phyloP scores from a whole-genome alignment of 2,329 filamentous ascomycete genomes.

The Aureobasidium leucospermi region DNA sequence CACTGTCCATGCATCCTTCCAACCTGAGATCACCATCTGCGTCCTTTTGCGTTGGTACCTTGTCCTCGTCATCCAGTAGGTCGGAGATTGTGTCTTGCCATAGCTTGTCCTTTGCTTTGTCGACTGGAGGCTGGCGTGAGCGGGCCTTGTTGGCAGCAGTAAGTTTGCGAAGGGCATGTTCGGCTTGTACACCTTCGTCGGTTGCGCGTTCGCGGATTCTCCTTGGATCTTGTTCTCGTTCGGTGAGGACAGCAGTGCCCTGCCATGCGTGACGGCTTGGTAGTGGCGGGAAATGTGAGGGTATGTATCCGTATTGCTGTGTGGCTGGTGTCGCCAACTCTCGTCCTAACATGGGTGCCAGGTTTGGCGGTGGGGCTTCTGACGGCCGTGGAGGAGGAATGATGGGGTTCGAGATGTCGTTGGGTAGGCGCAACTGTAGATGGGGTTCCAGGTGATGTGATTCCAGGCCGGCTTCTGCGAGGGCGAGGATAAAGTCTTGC shows the following conservation, averaged over 20 bases:
- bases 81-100: conserved; percentile 51
- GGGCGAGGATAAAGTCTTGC: conserved; percentile 50
- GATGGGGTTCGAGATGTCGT: conserved; percentile 28
- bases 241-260: conserved; percentile 50
- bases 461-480: conserved; percentile 28
- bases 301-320: conserved; percentile 46
- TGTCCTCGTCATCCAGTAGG: conserved; percentile 31
- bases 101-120: conserved; percentile 38
- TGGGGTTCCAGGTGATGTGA: conserved; percentile 30
- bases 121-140: background rate
- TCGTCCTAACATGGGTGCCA: conserved; percentile 45
- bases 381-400: conserved; percentile 35
- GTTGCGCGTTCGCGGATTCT: conserved; percentile 56
- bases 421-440: conserved; percentile 31
- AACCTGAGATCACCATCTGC: conserved; percentile 25
- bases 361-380: conserved; percentile 34
- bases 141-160: conserved; percentile 32
- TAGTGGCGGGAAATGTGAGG: conserved; percentile 53
- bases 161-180: conserved; percentile 57
- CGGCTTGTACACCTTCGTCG: conserved; percentile 57
- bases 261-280: conserved; percentile 60
- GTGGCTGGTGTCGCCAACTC: conserved; percentile 42
- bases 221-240: conserved; percentile 52
- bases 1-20: conserved; percentile 15
- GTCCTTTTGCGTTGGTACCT: conserved; percentile 21